Percentiles rank a stretch among this genome's conserved stretches.
Evolutionary conservation across 768 basidiomycete species (phyloP).

Genomic region (Termitomyces eurrhizus): DNA sequence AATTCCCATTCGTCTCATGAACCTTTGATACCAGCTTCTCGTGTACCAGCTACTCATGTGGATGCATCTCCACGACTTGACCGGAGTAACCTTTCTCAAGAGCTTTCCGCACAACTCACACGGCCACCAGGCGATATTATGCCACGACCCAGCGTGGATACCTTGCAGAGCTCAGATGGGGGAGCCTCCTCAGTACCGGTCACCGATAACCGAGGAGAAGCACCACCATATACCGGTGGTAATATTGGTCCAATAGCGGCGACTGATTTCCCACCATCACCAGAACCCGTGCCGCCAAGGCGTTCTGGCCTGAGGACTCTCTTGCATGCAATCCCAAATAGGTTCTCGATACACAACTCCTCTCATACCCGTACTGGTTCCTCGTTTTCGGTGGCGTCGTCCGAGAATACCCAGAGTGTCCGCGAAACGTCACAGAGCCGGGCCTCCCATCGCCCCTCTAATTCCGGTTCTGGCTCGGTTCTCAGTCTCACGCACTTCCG

Average conservation of each 20-base stretch:
- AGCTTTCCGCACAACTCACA: constrained; percentile 18
- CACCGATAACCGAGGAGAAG: constrained; percentile 43
- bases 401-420: constrained; percentile 16
- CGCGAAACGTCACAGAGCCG: constrained; percentile 23
- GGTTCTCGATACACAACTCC: constrained; percentile 28
- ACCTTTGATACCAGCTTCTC: constrained; percentile 34
- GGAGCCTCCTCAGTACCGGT: constrained; percentile 22
- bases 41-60: constrained; percentile 36
- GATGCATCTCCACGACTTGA: constrained; percentile 33
- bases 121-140: constrained; percentile 18
- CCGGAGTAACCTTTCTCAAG: constrained; percentile 23
- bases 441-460: constrained; percentile 26
- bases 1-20: constrained; percentile 30
- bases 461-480: constrained; percentile 30
- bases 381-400: constrained; percentile 21
- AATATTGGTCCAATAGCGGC: constrained; percentile 3
- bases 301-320: constrained; percentile 49
- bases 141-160: constrained; percentile 27
- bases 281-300: constrained; percentile 19
- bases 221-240: constrained; percentile 63
- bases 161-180: constrained; percentile 26
- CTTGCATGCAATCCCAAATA: constrained; percentile 27
- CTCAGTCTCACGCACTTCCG: constrained; percentile 45
- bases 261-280: constrained; percentile 13
- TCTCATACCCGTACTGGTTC: constrained; percentile 28